Evolutionary conservation across 225 moss, liverwort and hornwort genomes (phyloP).

Genomic region (Rhytidiadelphus loreus): DNA sequence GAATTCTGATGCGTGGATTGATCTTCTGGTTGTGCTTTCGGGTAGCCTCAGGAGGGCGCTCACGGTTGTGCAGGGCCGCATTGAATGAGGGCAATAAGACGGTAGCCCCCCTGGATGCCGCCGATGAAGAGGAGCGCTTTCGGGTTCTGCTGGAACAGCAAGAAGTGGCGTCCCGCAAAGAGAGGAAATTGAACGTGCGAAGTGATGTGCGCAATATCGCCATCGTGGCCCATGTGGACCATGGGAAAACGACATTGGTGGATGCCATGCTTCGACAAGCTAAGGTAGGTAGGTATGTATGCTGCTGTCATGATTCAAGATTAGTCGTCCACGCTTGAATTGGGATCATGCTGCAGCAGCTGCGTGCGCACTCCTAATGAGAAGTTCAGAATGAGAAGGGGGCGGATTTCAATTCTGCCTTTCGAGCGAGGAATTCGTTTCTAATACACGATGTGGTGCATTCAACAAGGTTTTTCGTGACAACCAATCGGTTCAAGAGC

Average conservation of each 20-base stretch:
- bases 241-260: constrained; percentile 91
- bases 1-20: background rate
- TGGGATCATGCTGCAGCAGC: background rate
- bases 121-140: constrained; percentile 20
- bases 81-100: background rate
- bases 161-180: constrained; percentile 15
- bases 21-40: background rate
- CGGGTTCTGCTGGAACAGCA: constrained; percentile 15
- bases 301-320: background rate
- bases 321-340: background rate
- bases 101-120: background rate
- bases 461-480: constrained; percentile 69
- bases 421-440: background rate
- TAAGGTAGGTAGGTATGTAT: constrained; percentile 25
- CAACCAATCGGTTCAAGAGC: constrained; percentile 87
- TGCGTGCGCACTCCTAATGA: background rate
- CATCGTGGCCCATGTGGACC: constrained; percentile 91
- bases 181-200: constrained; percentile 28
- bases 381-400: background rate
- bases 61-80: background rate
- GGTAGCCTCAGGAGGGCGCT: background rate
- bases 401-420: background rate
- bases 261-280: constrained; percentile 98
- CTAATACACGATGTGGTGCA: background rate
- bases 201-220: constrained; percentile 81